Evolutionary conservation across 306 rosid genomes (phyloP), one percentile per base, ranked within the genome.

Genomic region (Quercus gilva): DNA sequence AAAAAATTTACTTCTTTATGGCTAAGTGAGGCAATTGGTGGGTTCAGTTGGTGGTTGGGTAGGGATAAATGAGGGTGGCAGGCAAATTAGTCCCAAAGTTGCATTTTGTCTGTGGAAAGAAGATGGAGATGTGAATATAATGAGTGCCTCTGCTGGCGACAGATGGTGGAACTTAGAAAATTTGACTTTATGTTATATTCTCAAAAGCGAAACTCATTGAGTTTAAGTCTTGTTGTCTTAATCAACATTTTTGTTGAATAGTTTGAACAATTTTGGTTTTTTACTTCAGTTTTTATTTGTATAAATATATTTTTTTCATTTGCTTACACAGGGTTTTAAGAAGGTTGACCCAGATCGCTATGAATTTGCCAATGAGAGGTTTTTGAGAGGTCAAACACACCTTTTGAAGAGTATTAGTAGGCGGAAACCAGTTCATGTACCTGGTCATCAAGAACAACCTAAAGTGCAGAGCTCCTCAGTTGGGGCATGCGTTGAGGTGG

Each of bases 321-420:
- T 77, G 31, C 76, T 84, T 80, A 45, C 53, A 9, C 82, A 90
- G 94, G 94, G 94, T 7, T 90, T 90, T 80, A 87, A 79, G 69
- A 90, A 90, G 84, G 88, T 90, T 69, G 90, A 90, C 25, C 84
- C 94, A 55, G 94, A 90, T 58, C 86, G 88, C 74, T 90, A 89
- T 89, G 94, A 90, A 78, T 90, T 90, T 65, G 94, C 94, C 49
- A 87, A 87, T 79, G 94, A 84, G 79, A 89, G 88, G 53, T 90
- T 90, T 82, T 71, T 87, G 60, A 85, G 83, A 84, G 93, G 93
- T 53, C 91, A 90, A 71, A 87, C 84, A 70, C 88, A 90, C 60
- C 85, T 87, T 56, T 80, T 90, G 78, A 87, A 82, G 84, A 86
- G 63, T 63, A 88, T 90, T 31, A 86, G 49, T 71, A 79, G 94